Evolutionary conservation across 1,284 basidiomycete genomes (phyloP).

Genomic region (Trichosporon coremiiforme): DNA sequence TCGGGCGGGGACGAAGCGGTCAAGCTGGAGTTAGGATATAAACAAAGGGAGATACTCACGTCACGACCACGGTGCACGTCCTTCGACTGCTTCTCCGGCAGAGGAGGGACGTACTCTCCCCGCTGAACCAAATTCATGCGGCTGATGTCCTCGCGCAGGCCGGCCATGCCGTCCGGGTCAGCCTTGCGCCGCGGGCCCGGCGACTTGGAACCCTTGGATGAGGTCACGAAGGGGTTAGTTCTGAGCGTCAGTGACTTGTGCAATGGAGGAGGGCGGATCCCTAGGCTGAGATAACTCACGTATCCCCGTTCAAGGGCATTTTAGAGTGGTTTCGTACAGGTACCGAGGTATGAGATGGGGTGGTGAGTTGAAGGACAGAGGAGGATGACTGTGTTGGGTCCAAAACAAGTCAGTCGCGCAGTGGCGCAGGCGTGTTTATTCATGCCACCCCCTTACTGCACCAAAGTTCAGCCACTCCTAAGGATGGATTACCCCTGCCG

Average conservation of each 20-base stretch:
- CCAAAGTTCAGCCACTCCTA: too few species aligned
- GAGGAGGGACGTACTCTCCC: conserved; percentile 28
- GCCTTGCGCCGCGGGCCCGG: conserved; percentile 21
- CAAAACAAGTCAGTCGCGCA: conserved; percentile 33
- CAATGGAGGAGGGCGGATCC: too few species aligned
- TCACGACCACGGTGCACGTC: conserved; percentile 28
- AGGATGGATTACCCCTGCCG: too few species aligned
- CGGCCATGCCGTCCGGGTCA: conserved; percentile 32
- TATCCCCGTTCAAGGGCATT: conserved; percentile 11
- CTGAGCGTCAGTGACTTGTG: conserved; percentile 24
- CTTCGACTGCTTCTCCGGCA: conserved; percentile 22
- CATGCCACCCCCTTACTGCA: too few species aligned
- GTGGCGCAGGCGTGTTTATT: too few species aligned
- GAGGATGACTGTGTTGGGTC: conserved; percentile 17
- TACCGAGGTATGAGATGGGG: neutral
- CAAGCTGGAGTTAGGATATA: conserved; percentile 39
- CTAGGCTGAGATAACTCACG: neutral
- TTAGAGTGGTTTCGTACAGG: neutral
- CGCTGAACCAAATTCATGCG: conserved; percentile 48
- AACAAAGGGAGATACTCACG: conserved; percentile 16
- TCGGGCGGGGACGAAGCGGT: conserved; percentile 55
- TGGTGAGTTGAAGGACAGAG: conserved; percentile 5
- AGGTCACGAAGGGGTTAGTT: conserved; percentile 44
- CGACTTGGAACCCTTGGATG: conserved; percentile 27
- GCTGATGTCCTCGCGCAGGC: conserved; percentile 48